Percentiles rank a stretch among this genome's conserved stretches.
phyloP scores from a whole-genome alignment of 148 eudicot genomes.

The Nepenthes gracilis region DNA sequence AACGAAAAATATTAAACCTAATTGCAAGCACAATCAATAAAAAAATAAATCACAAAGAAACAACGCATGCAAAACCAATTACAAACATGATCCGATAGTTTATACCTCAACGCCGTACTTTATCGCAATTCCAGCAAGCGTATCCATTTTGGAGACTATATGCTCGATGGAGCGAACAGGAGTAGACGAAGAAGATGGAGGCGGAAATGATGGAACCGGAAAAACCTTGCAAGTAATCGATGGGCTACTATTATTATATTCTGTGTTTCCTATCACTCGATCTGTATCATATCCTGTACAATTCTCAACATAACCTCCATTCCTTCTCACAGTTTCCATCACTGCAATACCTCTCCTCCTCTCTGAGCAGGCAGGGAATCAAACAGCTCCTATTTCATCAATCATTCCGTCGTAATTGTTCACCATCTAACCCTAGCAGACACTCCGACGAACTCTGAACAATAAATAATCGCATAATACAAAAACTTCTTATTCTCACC shows the following conservation, averaged over 20 bases:
- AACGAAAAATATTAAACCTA: too few relatives aligned
- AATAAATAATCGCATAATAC: too few relatives aligned
- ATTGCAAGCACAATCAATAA: not conserved
- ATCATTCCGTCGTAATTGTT: too few relatives aligned
- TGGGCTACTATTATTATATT: not conserved
- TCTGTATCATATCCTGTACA: not conserved
- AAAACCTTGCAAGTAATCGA: not conserved
- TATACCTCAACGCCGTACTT: slow-evolving; percentile 33
- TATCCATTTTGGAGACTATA: slow-evolving; percentile 25
- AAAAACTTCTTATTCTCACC: too few relatives aligned
- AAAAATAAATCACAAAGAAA: not conserved
- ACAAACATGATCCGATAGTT: not conserved
- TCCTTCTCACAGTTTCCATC: not conserved
- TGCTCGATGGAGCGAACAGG: slow-evolving; percentile 12
- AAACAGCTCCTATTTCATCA: too few relatives aligned
- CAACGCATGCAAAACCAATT: not conserved
- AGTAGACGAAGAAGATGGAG: slow-evolving; percentile 1
- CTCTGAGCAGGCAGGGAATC: too few relatives aligned
- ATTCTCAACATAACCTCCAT: not conserved
- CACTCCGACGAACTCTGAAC: too few relatives aligned
- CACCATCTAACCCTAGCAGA: too few relatives aligned
- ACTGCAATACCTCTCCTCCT: not conserved
- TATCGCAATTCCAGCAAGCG: slow-evolving; percentile 29
- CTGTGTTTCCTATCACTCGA: not conserved
- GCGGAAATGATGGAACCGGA: not conserved